Percentiles rank a stretch among this genome's conserved stretches.
Conservation (phyloP, 2,329 filamentous ascomycete species). For the Alternaria viburni region DNA sequence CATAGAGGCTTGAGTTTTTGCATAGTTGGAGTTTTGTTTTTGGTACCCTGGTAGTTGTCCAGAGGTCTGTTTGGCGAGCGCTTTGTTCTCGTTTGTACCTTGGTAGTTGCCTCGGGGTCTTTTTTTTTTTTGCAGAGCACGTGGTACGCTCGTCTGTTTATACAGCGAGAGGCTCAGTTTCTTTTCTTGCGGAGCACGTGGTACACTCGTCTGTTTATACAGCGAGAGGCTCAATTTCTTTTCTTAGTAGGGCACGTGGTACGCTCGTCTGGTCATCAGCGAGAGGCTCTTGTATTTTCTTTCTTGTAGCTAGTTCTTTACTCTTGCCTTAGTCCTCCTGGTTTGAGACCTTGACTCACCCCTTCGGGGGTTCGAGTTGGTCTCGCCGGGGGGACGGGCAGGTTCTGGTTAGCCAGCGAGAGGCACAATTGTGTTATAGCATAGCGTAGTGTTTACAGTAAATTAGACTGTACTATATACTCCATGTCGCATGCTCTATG, state of each 20-base stretch:
- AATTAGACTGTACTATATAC: background rate
- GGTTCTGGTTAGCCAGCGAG: background rate
- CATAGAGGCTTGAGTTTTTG: constrained; percentile 13
- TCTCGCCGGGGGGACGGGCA: background rate
- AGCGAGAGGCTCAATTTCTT: background rate
- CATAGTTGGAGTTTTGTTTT: background rate
- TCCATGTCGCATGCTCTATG: background rate
- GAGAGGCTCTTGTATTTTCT: background rate
- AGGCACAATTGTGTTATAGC: background rate
- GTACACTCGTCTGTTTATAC: background rate
- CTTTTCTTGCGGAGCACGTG: background rate
- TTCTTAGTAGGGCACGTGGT: background rate
- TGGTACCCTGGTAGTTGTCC: background rate
- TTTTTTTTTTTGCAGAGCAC: background rate
- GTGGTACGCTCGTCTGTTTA: background rate
- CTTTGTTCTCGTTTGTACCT: background rate
- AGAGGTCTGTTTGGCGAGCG: background rate
- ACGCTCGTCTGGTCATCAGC: background rate
- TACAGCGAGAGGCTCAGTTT: background rate
- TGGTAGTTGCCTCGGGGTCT: background rate
- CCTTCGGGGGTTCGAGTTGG: background rate
- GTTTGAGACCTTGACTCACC: background rate
- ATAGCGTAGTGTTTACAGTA: background rate
- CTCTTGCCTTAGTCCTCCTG: background rate
- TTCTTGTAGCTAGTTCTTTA: background rate